Conservation (phyloP, 164 flowering plant genomes). For the Vitis vinifera region DNA sequence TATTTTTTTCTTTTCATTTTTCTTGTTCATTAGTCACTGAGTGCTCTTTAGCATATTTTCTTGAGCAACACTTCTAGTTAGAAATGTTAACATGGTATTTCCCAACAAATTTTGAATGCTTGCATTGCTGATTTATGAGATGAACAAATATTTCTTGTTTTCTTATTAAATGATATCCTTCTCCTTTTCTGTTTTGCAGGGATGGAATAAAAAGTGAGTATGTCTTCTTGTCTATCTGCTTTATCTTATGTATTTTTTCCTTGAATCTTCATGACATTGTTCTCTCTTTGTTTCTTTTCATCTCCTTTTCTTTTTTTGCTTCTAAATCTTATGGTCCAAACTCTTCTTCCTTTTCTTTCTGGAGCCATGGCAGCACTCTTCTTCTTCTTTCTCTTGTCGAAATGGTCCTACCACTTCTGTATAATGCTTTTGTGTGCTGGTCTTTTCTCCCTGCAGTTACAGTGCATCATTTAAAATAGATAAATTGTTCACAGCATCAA, state of each 20-base stretch:
- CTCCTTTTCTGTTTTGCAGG: conserved; percentile 51
- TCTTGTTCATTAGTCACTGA: neutral
- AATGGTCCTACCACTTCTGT: too few species aligned
- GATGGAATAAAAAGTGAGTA: conserved; percentile 91
- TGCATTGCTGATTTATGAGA: neutral
- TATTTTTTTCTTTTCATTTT: neutral
- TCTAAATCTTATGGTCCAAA: too few species aligned
- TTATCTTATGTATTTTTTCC: neutral
- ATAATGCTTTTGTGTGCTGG: too few species aligned
- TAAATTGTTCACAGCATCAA: too few species aligned
- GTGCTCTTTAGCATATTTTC: too few species aligned
- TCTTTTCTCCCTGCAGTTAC: too few species aligned
- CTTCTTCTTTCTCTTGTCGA: too few species aligned
- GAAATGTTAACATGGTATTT: neutral
- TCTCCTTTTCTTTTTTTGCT: neutral
- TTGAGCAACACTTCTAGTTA: too few species aligned
- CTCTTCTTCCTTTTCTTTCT: too few species aligned
- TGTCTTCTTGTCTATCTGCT: neutral
- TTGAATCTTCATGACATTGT: conserved; percentile 3
- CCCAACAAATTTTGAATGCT: neutral
- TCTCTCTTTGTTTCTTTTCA: neutral
- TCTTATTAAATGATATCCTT: conserved; percentile 15
- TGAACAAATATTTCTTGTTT: neutral
- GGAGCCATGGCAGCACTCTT: too few species aligned
- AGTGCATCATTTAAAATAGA: too few species aligned